phyloP scores from a whole-genome alignment of 2,329 filamentous ascomycete species.

The Fusarium palustre region DNA sequence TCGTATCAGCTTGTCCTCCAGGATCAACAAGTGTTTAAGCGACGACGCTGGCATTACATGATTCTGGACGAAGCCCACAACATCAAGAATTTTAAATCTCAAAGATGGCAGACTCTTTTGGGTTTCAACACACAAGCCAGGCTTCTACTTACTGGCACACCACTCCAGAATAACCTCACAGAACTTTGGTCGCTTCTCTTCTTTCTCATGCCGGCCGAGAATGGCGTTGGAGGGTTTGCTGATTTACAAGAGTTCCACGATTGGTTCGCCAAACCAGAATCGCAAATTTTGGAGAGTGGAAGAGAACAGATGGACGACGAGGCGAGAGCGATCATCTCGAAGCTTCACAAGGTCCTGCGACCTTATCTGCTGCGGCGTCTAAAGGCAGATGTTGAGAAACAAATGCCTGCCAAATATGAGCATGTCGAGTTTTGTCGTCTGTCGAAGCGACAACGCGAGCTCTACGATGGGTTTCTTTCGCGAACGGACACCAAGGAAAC shows the following conservation, averaged over 20 bases:
- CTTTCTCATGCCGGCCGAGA: conserved; percentile 93
- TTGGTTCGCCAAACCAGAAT: conserved; percentile 94
- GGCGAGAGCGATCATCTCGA: conserved; percentile 88
- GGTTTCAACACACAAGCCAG: conserved; percentile 92
- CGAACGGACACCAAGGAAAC: conserved; percentile 90
- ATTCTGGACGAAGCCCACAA: conserved; percentile 98
- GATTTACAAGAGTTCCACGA: conserved; percentile 96
- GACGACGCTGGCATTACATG: conserved; percentile 96
- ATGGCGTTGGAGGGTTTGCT: conserved; percentile 88
- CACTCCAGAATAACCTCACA: conserved; percentile 95
- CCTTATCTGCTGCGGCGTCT: conserved; percentile 91
- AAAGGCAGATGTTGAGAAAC: conserved; percentile 98
- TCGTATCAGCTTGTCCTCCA: conserved; percentile 97
- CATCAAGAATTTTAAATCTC: conserved; percentile 99
- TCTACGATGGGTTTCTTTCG: conserved; percentile 97
- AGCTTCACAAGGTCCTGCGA: conserved; percentile 92
- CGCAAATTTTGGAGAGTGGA: conserved; percentile 95
- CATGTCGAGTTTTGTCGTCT: conserved; percentile 95
- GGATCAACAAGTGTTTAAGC: conserved; percentile 93
- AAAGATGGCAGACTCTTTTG: conserved; percentile 94
- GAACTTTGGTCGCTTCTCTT: conserved; percentile 97
- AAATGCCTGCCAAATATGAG: conserved; percentile 98
- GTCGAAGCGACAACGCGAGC: conserved; percentile 92
- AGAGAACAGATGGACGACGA: conserved; percentile 95
- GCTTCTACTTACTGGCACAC: conserved; percentile 90